Percentiles rank a stretch among this genome's conserved stretches.
Conservation (phyloP, 176 grass and related monocot genomes). For the Panicum miliaceum region DNA sequence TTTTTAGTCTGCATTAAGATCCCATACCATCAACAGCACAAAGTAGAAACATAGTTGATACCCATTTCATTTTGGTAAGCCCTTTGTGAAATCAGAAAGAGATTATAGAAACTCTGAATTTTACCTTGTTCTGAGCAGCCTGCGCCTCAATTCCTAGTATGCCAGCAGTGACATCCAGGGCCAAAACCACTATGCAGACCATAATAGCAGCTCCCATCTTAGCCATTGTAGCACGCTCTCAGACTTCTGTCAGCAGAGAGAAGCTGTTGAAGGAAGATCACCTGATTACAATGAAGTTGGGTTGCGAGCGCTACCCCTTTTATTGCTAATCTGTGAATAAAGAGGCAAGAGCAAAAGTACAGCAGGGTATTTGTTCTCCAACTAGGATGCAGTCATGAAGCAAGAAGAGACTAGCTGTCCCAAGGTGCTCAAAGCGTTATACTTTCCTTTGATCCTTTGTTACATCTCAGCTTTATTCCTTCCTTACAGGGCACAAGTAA, state of each 20-base stretch:
- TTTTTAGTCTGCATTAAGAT: background rate
- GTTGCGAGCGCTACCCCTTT: conserved; percentile 30
- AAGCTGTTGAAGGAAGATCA: conserved; percentile 38
- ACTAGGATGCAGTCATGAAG: conserved; percentile 46
- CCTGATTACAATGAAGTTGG: conserved; percentile 38
- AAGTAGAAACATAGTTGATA: background rate
- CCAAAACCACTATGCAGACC: conserved; percentile 77
- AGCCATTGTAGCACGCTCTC: conserved; percentile 45
- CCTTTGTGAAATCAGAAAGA: conserved; percentile 8
- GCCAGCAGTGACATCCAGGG: conserved; percentile 82
- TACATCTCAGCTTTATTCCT: conserved; percentile 68
- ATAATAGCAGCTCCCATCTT: conserved; percentile 51
- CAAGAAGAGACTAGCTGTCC: conserved; percentile 66
- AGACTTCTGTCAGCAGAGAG: conserved; percentile 33
- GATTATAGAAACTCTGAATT: background rate
- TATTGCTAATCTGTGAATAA: conserved; percentile 52
- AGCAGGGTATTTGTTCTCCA: conserved; percentile 51
- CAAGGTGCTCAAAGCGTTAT: conserved; percentile 64
- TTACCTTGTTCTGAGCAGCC: conserved; percentile 86
- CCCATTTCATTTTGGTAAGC: background rate
- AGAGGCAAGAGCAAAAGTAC: conserved; percentile 36
- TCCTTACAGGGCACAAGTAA: conserved; percentile 60
- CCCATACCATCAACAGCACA: background rate
- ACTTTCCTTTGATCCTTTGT: conserved; percentile 62
- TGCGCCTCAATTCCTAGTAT: conserved; percentile 89